phyloP scores from a whole-genome alignment of 1,284 basidiomycete genomes.

The Termitomyces sp. region DNA sequence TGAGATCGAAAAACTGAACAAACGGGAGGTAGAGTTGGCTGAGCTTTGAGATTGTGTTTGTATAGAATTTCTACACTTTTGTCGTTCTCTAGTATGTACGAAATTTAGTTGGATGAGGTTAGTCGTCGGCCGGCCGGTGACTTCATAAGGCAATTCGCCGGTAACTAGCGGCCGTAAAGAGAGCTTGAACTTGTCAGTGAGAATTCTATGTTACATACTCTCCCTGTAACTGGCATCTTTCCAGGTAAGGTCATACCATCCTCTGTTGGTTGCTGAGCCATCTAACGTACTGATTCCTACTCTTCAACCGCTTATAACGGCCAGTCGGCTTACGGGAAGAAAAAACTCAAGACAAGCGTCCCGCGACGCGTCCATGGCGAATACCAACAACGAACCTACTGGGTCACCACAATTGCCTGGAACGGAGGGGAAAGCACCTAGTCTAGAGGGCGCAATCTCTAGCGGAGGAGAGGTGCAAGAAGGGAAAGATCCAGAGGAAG shows the following conservation, averaged over 20 bases:
- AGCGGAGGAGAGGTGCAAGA: conserved; percentile 19
- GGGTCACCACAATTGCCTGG: conserved; percentile 40
- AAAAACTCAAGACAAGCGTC: conserved; percentile 46
- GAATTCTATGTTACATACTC: conserved; percentile 27
- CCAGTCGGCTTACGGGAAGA: conserved; percentile 23
- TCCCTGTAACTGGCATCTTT: conserved; percentile 30
- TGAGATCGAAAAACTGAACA: conserved; percentile 59
- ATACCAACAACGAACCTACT: conserved; percentile 45
- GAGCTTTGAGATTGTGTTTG: conserved; percentile 29
- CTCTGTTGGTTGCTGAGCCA: background rate
- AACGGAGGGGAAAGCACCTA: conserved; percentile 35
- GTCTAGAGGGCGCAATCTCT: conserved; percentile 23
- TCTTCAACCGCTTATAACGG: conserved; percentile 1
- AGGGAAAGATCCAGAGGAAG: conserved; percentile 9
- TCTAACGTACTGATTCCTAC: background rate
- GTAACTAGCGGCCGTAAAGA: conserved; percentile 13
- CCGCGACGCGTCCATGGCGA: conserved; percentile 74
- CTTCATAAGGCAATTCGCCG: conserved; percentile 14
- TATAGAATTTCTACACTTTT: conserved; percentile 3
- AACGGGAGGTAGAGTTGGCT: conserved; percentile 54
- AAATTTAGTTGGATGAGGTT: background rate
- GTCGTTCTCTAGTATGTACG: background rate
- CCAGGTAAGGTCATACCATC: conserved; percentile 22
- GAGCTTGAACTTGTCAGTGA: conserved; percentile 18
- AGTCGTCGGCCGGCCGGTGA: conserved; percentile 12